Evolutionary conservation across 2,329 filamentous ascomycete genomes (phyloP).

Genomic region (Monosporascus cannonballus): DNA sequence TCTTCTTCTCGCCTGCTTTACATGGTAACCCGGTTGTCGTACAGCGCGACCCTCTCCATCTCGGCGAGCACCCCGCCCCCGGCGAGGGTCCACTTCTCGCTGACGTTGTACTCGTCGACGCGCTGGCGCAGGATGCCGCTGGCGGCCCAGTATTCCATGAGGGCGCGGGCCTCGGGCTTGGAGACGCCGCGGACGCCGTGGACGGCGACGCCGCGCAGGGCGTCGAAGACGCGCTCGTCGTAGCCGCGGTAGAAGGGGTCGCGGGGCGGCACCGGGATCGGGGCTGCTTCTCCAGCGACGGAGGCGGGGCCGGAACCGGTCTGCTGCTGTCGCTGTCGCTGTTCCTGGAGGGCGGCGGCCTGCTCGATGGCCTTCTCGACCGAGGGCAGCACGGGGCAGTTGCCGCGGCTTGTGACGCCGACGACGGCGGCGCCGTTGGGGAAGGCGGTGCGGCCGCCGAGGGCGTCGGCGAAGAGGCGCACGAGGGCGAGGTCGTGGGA

Average conservation of each 20-base stretch:
- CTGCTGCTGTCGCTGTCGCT: conserved; percentile 16
- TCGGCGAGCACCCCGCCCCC: conserved; percentile 77
- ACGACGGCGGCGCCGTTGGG: conserved; percentile 75
- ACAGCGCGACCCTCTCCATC: conserved; percentile 63
- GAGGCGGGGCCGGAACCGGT: conserved; percentile 11
- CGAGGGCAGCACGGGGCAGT: conserved; percentile 57
- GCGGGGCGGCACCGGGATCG: conserved; percentile 25
- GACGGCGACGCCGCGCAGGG: conserved; percentile 43
- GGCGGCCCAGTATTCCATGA: conserved; percentile 91
- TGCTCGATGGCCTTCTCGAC: conserved; percentile 63
- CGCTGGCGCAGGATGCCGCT: conserved; percentile 71
- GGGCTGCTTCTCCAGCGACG: conserved; percentile 3
- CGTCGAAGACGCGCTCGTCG: conserved; percentile 50
- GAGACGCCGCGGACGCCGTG: conserved; percentile 61
- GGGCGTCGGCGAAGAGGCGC: conserved; percentile 65
- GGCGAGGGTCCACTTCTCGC: conserved; percentile 77
- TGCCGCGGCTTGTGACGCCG: conserved; percentile 67
- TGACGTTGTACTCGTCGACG: conserved; percentile 65
- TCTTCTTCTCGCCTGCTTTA: not conserved
- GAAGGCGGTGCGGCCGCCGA: conserved; percentile 53
- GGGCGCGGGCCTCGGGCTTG: conserved; percentile 65
- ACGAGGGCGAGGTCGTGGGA: conserved; percentile 77
- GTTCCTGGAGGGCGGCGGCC: conserved; percentile 33
- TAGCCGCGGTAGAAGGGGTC: conserved; percentile 52
- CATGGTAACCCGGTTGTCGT: conserved; percentile 14